Evolutionary conservation across 2,329 filamentous ascomycete species (phyloP).

Genomic region (Cladophialophora exuberans): DNA sequence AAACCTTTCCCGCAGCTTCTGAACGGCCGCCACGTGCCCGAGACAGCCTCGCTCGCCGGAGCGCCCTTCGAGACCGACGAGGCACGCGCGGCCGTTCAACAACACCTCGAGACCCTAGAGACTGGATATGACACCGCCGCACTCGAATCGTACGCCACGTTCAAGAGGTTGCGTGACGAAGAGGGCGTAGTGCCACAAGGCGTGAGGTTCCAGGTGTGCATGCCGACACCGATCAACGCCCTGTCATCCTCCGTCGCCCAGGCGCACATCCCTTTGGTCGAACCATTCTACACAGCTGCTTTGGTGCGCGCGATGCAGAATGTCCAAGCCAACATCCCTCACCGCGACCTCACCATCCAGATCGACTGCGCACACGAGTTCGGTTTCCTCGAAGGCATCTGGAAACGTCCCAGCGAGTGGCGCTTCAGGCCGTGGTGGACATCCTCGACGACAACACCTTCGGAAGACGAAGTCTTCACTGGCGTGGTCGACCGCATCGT

Average conservation of each 20-base stretch:
- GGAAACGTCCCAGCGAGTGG: slow-evolving; percentile 7
- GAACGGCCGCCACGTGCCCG: slow-evolving; percentile 6
- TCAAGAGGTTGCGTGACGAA: slow-evolving; percentile 30
- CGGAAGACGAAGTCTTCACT: slow-evolving; percentile 33
- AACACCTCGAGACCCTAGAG: neutral
- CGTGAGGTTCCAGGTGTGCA: slow-evolving; percentile 40
- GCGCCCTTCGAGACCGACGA: slow-evolving; percentile 9
- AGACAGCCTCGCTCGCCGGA: slow-evolving; percentile 22
- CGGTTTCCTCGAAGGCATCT: slow-evolving; percentile 33
- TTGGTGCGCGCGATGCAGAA: slow-evolving; percentile 32
- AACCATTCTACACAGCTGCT: slow-evolving; percentile 37
- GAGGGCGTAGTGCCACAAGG: slow-evolving; percentile 32
- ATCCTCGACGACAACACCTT: neutral
- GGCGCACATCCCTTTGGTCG: slow-evolving; percentile 34
- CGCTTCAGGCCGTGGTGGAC: slow-evolving; percentile 40
- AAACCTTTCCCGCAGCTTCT: slow-evolving; percentile 15
- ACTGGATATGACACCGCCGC: slow-evolving; percentile 38
- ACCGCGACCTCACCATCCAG: slow-evolving; percentile 39
- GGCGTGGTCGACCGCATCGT: slow-evolving; percentile 41
- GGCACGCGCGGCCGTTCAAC: neutral
- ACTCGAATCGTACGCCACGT: slow-evolving; percentile 35
- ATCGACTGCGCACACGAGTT: slow-evolving; percentile 37
- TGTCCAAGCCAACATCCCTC: slow-evolving; percentile 37
- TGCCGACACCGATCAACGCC: slow-evolving; percentile 37
- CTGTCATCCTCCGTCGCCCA: slow-evolving; percentile 24